These are phyloP conservation scores for Fusarium sp. DNA, from an alignment of 2,329 filamentous ascomycete species.

Conservation along the genomic window DNA sequence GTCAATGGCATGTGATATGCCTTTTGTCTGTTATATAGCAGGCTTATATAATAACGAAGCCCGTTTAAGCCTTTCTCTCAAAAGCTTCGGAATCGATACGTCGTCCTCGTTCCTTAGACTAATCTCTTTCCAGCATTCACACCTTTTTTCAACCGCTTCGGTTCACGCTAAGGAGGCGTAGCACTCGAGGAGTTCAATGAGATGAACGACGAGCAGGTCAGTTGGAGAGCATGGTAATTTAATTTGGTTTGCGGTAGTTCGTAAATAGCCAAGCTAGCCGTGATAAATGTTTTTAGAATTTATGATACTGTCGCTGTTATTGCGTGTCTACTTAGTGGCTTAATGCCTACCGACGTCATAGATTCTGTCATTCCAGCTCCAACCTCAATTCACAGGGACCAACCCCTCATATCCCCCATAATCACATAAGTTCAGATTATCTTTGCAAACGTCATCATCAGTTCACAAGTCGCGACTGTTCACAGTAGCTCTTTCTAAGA, in stretches of 20 bases:
- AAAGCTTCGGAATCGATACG: background rate
- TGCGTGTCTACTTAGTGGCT: background rate
- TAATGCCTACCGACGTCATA: background rate
- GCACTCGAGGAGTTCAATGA: background rate
- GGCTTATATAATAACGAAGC: background rate
- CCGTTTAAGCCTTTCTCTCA: background rate
- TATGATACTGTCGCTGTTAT: background rate
- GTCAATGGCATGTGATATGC: background rate
- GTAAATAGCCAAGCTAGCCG: rapidly evolving
- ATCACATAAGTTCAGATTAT: too few species aligned
- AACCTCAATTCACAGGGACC: too few species aligned
- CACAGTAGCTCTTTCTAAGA: too few species aligned
- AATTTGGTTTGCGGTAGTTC: rapidly evolving
- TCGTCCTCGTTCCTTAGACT: background rate
- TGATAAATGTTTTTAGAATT: background rate
- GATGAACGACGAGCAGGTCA: too few species aligned
- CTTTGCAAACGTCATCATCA: too few species aligned
- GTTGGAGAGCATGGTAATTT: too few species aligned
- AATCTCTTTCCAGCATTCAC: background rate
- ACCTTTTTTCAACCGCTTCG: background rate
- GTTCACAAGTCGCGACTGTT: too few species aligned
- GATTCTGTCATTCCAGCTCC: background rate
- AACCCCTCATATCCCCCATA: too few species aligned
- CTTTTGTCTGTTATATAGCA: background rate
- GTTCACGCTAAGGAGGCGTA: background rate